phyloP scores from a whole-genome alignment of 495 filamentous ascomycete species.

The Podospora tetraspora region DNA sequence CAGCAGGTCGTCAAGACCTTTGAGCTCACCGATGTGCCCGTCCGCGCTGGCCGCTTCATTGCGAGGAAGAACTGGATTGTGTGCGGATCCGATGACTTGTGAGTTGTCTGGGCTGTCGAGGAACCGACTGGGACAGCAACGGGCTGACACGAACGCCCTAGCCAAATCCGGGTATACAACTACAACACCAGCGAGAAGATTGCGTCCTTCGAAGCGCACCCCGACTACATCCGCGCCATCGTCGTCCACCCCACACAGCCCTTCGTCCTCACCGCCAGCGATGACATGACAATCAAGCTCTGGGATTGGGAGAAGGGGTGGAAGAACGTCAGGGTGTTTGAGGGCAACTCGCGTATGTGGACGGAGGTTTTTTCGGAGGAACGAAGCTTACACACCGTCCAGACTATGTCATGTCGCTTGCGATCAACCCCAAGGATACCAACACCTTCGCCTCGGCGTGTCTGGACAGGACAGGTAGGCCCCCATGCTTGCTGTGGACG shows the following conservation, averaged over 20 bases:
- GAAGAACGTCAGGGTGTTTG: constrained; percentile 97
- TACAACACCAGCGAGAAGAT: constrained; percentile 99
- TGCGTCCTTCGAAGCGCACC: constrained; percentile 95
- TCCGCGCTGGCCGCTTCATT: constrained; percentile 93
- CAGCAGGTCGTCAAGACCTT: constrained; percentile 98
- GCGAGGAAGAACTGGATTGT: constrained; percentile 99
- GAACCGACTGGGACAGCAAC: background rate
- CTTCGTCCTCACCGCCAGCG: constrained; percentile 91
- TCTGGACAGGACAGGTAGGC: constrained; percentile 90
- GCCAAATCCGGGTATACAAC: constrained; percentile 59
- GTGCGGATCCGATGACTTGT: constrained; percentile 97
- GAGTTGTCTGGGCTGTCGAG: constrained; percentile 45
- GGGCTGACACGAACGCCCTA: constrained; percentile 5
- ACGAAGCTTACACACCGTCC: constrained; percentile 10
- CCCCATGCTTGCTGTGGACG: too few species aligned
- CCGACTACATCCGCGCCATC: constrained; percentile 97
- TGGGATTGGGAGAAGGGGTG: constrained; percentile 99
- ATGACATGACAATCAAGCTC: constrained; percentile 99
- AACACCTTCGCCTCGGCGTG: constrained; percentile 97
- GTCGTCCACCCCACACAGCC: constrained; percentile 95
- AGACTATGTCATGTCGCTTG: constrained; percentile 82
- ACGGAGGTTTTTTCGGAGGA: background rate
- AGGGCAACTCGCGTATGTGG: constrained; percentile 74
- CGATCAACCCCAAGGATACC: constrained; percentile 99
- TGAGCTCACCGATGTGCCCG: constrained; percentile 97